Evolutionary conservation across 768 basidiomycete genomes (phyloP).

Genomic region (Suillus hirtellus): DNA sequence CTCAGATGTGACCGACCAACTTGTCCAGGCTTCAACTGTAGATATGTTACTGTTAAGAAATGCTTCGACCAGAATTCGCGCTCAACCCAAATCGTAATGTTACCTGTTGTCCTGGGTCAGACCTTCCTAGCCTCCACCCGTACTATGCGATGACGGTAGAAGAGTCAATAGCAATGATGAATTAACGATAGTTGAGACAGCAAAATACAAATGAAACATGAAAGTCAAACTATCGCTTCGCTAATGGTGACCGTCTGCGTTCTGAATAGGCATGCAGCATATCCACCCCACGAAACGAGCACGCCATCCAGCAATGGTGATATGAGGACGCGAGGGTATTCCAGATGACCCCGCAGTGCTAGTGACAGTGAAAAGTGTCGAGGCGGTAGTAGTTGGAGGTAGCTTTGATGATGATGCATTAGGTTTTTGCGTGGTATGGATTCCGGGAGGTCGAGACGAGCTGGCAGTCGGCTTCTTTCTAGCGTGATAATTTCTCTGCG

Average conservation of each 20-base stretch:
- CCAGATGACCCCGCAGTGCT: background rate
- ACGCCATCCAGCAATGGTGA: background rate
- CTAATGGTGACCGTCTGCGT: background rate
- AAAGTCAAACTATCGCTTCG: background rate
- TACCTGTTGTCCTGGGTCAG: no score
- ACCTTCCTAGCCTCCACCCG: no score
- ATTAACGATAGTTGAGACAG: no score
- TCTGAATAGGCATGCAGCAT: background rate
- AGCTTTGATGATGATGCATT: background rate
- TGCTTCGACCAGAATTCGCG: no score
- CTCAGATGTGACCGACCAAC: no score
- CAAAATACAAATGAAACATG: no score
- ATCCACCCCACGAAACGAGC: background rate
- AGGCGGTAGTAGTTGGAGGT: background rate
- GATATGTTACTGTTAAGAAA: constrained; percentile 27
- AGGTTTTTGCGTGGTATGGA: background rate
- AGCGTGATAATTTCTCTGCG: background rate
- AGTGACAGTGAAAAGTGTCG: background rate
- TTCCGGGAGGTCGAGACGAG: background rate
- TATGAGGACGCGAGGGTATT: background rate
- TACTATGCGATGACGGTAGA: no score
- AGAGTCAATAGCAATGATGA: no score
- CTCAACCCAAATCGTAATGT: no score
- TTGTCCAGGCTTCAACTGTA: no score
- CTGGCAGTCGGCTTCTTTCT: background rate